Conservation (phyloP, 2,329 filamentous ascomycete genomes). For the Polytolypa hystricis region DNA sequence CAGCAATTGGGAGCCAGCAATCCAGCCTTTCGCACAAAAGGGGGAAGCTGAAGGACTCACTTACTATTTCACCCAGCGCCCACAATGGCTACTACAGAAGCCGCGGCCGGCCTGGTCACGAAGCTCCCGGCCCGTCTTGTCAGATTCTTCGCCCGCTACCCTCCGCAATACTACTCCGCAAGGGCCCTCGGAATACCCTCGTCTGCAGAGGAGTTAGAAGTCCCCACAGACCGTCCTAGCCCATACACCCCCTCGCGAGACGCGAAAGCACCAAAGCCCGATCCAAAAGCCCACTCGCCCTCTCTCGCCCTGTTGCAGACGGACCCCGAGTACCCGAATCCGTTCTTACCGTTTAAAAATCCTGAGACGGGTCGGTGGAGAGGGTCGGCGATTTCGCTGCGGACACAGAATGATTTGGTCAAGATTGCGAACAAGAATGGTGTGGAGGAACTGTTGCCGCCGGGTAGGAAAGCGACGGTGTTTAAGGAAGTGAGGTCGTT, state of each 20-base stretch:
- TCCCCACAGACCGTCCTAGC: slow-evolving; percentile 27
- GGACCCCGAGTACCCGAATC: slow-evolving; percentile 51
- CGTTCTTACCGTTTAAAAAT: slow-evolving; percentile 72
- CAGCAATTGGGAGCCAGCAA: slow-evolving; percentile 7
- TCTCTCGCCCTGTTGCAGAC: slow-evolving; percentile 25
- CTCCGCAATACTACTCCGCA: slow-evolving; percentile 48
- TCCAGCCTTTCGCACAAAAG: slow-evolving; percentile 4
- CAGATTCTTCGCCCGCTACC: slow-evolving; percentile 83
- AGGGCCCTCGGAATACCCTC: slow-evolving; percentile 19
- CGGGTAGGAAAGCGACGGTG: slow-evolving; percentile 64
- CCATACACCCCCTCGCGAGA: slow-evolving; percentile 32
- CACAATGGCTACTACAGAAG: slow-evolving; percentile 11
- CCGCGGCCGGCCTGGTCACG: slow-evolving; percentile 44
- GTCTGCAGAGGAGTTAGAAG: slow-evolving; percentile 19
- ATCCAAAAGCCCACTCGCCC: slow-evolving; percentile 21
- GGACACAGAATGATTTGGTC: slow-evolving; percentile 71
- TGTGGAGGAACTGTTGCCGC: slow-evolving; percentile 70
- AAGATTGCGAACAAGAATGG: slow-evolving; percentile 71
- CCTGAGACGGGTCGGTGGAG: slow-evolving; percentile 71
- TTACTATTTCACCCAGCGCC: too few relatives aligned
- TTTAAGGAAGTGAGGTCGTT: slow-evolving; percentile 55
- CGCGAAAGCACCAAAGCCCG: slow-evolving; percentile 29
- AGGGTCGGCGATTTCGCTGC: slow-evolving; percentile 68
- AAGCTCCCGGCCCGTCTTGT: slow-evolving; percentile 66
- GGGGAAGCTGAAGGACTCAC: slow-evolving; percentile 4